Base-by-base conservation (phyloP, 2,329 filamentous ascomycete species). In the Thermothelomyces thermophilus region DNA sequence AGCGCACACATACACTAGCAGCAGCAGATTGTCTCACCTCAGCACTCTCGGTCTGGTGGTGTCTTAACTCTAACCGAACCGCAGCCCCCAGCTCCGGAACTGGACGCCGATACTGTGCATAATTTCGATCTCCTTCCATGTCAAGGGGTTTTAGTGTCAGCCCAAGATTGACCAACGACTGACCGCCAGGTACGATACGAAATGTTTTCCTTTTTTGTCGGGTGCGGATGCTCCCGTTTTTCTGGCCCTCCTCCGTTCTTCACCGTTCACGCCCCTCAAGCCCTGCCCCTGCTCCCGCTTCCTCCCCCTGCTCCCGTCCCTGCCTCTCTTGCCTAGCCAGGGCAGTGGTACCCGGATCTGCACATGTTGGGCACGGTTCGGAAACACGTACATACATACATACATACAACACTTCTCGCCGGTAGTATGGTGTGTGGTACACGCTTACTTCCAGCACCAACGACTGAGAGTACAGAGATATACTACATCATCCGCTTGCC, bases 31-130 rank as follows among this genome's bases (percentile, higher is more conserved):
- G 37, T 41, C 22, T 41, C 40, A 42, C 6, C 26, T 22, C 26
- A 33, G 13, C 26, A 42, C 16, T n/a, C 19, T 16, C 16, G n/a
- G n/a, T n/a, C n/a, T 11, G 14, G 2, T 48, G n/a, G 17, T 8
- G 22, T 35, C 31, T 41, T 41, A 58, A 56, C 53, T 52, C 50
- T 52, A 58, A 58, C 42, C 45, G 48, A 53, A 53, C 51, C 45
- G 41, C 51, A 52, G 22, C 45, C 43, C 48, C 39, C 47, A 41
- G 17, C 37, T 45, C 45, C 48, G 28, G 26, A 46, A n/a, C 16
- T 36, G 34, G 36, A 46, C 30, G n/a, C 39, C 24, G 28, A 20
- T 20, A 26, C 17, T 37, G n/a, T 36, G 31, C 19, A 19, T 47
- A 17, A 40, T 30, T 19, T 50, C 26, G 37, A 16, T 40, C 16